Conservation (phyloP, 306 rosid genomes). For the Casuarina cunninghamiana region DNA sequence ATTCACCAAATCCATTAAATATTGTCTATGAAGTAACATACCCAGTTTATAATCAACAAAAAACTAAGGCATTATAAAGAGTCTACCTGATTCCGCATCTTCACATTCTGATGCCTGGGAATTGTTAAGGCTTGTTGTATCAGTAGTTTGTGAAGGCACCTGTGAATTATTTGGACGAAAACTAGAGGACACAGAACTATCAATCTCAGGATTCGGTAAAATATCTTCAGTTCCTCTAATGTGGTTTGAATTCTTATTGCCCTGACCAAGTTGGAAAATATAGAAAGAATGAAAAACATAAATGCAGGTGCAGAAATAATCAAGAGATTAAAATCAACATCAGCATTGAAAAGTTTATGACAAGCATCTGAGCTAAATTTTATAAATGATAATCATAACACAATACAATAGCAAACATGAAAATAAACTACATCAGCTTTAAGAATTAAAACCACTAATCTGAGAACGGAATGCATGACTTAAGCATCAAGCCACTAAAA, state of each 20-base stretch:
- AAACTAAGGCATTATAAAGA: constrained; percentile 24
- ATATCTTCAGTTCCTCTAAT: constrained; percentile 40
- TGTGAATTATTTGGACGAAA: constrained; percentile 43
- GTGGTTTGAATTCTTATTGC: constrained; percentile 47
- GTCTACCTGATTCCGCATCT: constrained; percentile 78
- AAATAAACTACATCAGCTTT: not conserved
- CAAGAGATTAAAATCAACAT: not conserved
- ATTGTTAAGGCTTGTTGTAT: constrained; percentile 60
- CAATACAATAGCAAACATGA: not conserved
- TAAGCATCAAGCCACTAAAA: not conserved
- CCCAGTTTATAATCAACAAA: not conserved
- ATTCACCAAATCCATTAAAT: not conserved
- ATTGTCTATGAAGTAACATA: constrained; percentile 14
- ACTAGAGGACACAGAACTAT: constrained; percentile 51
- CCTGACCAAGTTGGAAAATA: constrained; percentile 52
- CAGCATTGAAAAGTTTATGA: not conserved
- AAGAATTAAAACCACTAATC: not conserved
- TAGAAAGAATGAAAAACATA: constrained; percentile 1
- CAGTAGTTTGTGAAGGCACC: constrained; percentile 56
- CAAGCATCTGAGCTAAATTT: not conserved
- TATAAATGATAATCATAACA: not conserved
- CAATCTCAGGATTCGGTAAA: constrained; percentile 44
- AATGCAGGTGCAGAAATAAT: not conserved
- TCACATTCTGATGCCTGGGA: constrained; percentile 67
- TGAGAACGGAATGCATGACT: constrained; percentile 1